Percentiles rank a stretch among this genome's conserved stretches.
phyloP scores from a whole-genome alignment of 2,329 filamentous ascomycete genomes.

The Phialophora expanda region DNA sequence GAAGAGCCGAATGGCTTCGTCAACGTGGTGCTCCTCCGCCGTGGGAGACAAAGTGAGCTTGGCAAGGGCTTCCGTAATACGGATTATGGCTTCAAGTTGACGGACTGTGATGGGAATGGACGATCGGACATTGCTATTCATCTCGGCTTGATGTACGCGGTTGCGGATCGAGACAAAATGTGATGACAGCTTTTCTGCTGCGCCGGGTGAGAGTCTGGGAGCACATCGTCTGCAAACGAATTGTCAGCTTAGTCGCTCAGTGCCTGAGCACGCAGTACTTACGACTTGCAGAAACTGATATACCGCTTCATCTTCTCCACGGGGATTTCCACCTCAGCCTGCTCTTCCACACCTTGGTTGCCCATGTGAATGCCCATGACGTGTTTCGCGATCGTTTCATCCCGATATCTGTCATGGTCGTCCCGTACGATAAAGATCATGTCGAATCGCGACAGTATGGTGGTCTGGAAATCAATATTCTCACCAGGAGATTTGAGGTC shows the following conservation, averaged over 20 bases:
- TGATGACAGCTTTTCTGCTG: conserved; percentile 92
- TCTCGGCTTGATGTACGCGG: conserved; percentile 88
- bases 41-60: conserved; percentile 86
- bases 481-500: conserved; percentile 97
- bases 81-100: conserved; percentile 94
- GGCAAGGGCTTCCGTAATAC: conserved; percentile 93
- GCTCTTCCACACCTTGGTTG: conserved; percentile 78
- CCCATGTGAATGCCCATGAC: conserved; percentile 98
- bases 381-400: conserved; percentile 93
- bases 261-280: conserved; percentile 48
- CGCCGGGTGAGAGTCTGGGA: conserved; percentile 85
- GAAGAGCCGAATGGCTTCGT: conserved; percentile 97
- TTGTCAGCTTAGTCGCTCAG: conserved; percentile 11
- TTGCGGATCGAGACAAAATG: conserved; percentile 96
- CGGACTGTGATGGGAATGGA: conserved; percentile 97
- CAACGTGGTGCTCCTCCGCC: conserved; percentile 88
- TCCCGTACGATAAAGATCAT: conserved; percentile 99
- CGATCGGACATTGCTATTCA: conserved; percentile 86
- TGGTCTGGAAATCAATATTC: conserved; percentile 99
- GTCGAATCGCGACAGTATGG: conserved; percentile 96
- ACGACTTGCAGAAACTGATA: conserved; percentile 95
- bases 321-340: conserved; percentile 82
- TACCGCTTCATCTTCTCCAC: conserved; percentile 98
- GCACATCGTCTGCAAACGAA: conserved; percentile 73
- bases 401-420: conserved; percentile 85